Base-by-base conservation (phyloP, 176 grass and related monocot species). In the Ensete ventricosum region DNA sequence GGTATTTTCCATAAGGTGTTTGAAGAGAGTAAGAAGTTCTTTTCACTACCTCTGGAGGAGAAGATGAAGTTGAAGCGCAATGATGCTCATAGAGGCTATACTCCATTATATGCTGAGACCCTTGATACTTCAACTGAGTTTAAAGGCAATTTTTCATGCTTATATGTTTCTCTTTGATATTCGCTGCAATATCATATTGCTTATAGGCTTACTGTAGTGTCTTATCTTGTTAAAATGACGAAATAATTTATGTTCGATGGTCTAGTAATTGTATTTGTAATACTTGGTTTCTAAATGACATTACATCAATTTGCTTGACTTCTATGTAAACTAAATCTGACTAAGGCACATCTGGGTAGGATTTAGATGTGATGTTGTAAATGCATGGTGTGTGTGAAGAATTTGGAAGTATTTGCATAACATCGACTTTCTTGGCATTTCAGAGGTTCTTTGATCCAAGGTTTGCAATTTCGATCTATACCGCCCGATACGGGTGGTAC, bases 1-100 rank as follows among this genome's bases (percentile, higher is more conserved):
- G 21, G 8, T 9, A 51, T 83, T 43, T 48, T 91, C 63, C 60
- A 65, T 51, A 29, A 67, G 23, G 21, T 97, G 73, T 83, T 97
- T 62, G 69, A 29, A 65, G 83, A 93, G 84, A 93, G 88, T 90
- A 83, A 77, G 75, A 72, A 65, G 66, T 87, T 90, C 64, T 97
- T 93, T 73, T 62, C 75, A 24, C 71, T 82, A 73, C 87, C 90
- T 12, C 54, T 89, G 67, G 83, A 79, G 59, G 82, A 88, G 77
- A 97, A 93, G 84, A 90, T 97, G 84, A 60, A 82, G 64, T 80
- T 89, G 74, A 55, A 24, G 64, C 62, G 74, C 76, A 71, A 78
- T 81, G 69, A 73, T 55, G 68, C 5, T 64, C 77, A 89, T 88
- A 84, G 84, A 0, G 90, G 90, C 23, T 97, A 93, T 82, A 91